Evolutionary conservation across 176 grass and related monocot species (phyloP).

Genomic region (Phoenix roebelenii): DNA sequence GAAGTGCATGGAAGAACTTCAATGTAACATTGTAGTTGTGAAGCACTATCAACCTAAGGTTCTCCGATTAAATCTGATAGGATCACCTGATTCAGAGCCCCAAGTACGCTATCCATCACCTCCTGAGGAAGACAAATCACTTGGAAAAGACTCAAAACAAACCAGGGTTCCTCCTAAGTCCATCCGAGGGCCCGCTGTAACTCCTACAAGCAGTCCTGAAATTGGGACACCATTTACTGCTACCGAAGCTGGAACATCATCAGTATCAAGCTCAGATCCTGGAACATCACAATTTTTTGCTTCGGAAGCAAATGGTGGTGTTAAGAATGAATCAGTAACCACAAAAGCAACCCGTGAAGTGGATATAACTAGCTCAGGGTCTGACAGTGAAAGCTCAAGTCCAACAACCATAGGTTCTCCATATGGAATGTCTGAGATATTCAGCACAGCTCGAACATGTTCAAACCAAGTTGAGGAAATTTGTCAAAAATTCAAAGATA

Average conservation of each 20-base stretch:
- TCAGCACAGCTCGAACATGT: slow-evolving; percentile 30
- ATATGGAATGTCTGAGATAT: slow-evolving; percentile 62
- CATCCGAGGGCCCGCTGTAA: slow-evolving; percentile 74
- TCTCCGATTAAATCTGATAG: slow-evolving; percentile 85
- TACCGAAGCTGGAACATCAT: slow-evolving; percentile 83
- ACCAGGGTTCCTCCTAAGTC: slow-evolving; percentile 37
- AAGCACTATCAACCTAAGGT: slow-evolving; percentile 95
- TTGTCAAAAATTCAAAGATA: slow-evolving; percentile 1
- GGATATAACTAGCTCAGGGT: slow-evolving; percentile 63
- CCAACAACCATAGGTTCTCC: slow-evolving; percentile 57
- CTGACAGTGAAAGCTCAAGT: slow-evolving; percentile 61
- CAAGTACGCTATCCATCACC: slow-evolving; percentile 24
- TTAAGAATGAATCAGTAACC: slow-evolving; percentile 41
- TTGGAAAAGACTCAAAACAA: slow-evolving; percentile 28
- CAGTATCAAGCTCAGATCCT: slow-evolving; percentile 92
- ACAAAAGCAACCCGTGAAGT: slow-evolving; percentile 37
- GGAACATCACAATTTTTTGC: slow-evolving; percentile 67
- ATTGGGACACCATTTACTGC: slow-evolving; percentile 59
- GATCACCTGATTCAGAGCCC: slow-evolving; percentile 61
- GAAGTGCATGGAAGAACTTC: slow-evolving; percentile 77
- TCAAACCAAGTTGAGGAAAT: slow-evolving; percentile 39
- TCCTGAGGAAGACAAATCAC: slow-evolving; percentile 20
- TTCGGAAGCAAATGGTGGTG: slow-evolving; percentile 46
- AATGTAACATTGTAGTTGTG: slow-evolving; percentile 97
- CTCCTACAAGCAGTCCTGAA: slow-evolving; percentile 79